Percentiles rank a stretch among this genome's conserved stretches.
phyloP scores from a whole-genome alignment of 1,284 basidiomycete species.

The Leccinum solheimii region DNA sequence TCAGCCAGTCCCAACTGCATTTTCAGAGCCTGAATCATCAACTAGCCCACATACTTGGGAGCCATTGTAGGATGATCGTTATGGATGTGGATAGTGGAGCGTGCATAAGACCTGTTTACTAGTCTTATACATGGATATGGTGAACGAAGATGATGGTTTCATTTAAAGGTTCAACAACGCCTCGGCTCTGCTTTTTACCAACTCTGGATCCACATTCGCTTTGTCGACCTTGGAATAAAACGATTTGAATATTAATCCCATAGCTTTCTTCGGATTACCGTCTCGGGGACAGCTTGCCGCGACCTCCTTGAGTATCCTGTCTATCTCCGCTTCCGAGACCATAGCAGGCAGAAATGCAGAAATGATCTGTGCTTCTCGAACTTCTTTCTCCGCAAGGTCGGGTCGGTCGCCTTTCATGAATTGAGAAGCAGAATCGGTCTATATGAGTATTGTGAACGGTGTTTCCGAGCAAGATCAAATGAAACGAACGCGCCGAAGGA shows the following conservation, averaged over 20 bases:
- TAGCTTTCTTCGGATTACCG: conserved; percentile 38
- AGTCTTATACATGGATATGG: background rate
- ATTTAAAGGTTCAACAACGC: conserved; percentile 36
- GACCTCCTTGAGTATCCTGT: conserved; percentile 46
- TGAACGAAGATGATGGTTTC: conserved; percentile 1
- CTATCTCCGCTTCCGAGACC: conserved; percentile 55
- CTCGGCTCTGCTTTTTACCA: conserved; percentile 55
- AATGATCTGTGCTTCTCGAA: conserved; percentile 54
- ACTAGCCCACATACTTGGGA: background rate
- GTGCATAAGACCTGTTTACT: conserved; percentile 7
- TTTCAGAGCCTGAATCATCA: conserved; percentile 3
- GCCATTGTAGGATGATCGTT: conserved; percentile 2
- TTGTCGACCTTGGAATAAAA: conserved; percentile 65
- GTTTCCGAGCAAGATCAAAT: background rate
- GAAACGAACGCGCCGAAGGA: conserved; percentile 54
- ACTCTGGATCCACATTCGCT: conserved; percentile 52
- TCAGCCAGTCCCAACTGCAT: background rate
- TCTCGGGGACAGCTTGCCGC: conserved; percentile 34
- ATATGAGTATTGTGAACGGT: conserved; percentile 6
- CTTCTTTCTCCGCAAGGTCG: conserved; percentile 67
- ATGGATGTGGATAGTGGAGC: background rate
- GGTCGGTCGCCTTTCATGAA: conserved; percentile 56
- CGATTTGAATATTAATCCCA: conserved; percentile 56
- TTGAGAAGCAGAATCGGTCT: conserved; percentile 62
- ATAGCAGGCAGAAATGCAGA: conserved; percentile 59